These are phyloP conservation scores for Crithidia fasciculata DNA, from an alignment of 208 protist species.

Conservation along the genomic window DNA sequence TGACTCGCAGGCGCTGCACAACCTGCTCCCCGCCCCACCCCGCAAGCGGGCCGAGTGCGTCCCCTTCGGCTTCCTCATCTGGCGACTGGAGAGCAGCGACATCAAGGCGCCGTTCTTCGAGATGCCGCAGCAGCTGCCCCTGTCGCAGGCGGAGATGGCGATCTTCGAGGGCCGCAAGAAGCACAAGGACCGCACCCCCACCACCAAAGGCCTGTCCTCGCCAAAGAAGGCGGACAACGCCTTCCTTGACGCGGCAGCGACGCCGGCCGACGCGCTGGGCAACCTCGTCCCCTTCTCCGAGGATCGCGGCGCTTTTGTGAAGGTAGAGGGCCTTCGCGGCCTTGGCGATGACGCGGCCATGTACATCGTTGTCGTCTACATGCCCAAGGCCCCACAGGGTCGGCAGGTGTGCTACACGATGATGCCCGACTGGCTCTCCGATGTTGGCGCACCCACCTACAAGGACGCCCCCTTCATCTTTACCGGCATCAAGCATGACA, in stretches of 20 bases:
- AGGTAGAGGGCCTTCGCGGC: constrained; percentile 58
- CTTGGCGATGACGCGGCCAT: constrained; percentile 53
- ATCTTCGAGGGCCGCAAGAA: constrained; percentile 36
- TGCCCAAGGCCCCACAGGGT: constrained; percentile 29
- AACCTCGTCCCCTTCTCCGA: constrained; percentile 55
- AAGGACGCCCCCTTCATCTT: constrained; percentile 64
- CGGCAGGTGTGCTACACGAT: constrained; percentile 37
- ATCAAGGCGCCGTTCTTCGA: constrained; percentile 51
- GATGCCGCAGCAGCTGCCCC: constrained; percentile 48
- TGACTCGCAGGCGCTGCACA: constrained; percentile 61
- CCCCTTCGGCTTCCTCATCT: constrained; percentile 65
- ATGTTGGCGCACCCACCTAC: constrained; percentile 60
- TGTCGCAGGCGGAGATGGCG: constrained; percentile 56
- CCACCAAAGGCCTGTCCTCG: constrained; percentile 24
- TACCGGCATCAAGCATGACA: constrained; percentile 32
- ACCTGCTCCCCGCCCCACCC: constrained; percentile 44
- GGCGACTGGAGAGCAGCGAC: constrained; percentile 48
- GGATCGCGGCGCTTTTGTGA: constrained; percentile 60
- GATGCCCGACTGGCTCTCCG: constrained; percentile 62
- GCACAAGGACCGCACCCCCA: constrained; percentile 13
- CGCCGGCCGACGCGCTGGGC: constrained; percentile 45
- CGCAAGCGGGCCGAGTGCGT: constrained; percentile 44
- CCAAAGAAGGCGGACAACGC: constrained; percentile 30
- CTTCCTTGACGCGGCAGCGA: constrained; percentile 37
- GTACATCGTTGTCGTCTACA: constrained; percentile 44